Evolutionary conservation across 2,329 filamentous ascomycete species (phyloP), one percentile per base, ranked within the genome.

Genomic region (Zymoseptoria passerinii): DNA sequence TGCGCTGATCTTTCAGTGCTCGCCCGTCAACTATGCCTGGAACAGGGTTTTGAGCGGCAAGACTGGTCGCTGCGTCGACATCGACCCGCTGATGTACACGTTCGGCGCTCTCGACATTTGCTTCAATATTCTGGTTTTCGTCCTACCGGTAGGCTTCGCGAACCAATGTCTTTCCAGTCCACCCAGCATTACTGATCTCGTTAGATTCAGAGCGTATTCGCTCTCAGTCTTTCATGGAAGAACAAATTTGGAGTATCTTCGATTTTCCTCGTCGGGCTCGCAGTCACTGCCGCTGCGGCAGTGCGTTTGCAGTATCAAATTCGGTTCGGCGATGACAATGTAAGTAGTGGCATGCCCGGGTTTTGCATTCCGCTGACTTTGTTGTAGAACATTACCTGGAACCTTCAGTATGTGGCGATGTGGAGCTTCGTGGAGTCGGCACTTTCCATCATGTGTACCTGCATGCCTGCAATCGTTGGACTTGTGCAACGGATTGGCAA

Each of bases 1-100:
- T n/a, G 63, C 55, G 4, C 48, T 63, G 29, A 61, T 64, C 8
- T 64, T 64, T 51, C 59, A 58, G 52, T 65, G 63, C 51, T 57
- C 58, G 28, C 63, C 63, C 3, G 57, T 65, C n/a, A 58, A 52
- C 40, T 59, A 54, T 35, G 54, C 56, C 6, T 65, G 63, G 61
- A 58, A 56, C 13, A 55, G 55, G 49, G 51, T 65, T 8, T 40
- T 29, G 8, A 59, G 63, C 48, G 44, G 27, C 6, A 28, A 28
- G 3, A 54, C 44, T 18, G 61, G 59, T 7, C 55, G 50, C 40
- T 63, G 63, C 52, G 55, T 63, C 35, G 50, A 63, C 6, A 44
- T 59, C 3, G 51, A 52, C 3, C 59, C 63, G 19, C 28, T 65
- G 50, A 55, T 59, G 19, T 63, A 63, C 50, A 58, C 58, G 1